Evolutionary conservation across 2,329 filamentous ascomycete genomes (phyloP).

Genomic region (Hyphodiscus sp.): DNA sequence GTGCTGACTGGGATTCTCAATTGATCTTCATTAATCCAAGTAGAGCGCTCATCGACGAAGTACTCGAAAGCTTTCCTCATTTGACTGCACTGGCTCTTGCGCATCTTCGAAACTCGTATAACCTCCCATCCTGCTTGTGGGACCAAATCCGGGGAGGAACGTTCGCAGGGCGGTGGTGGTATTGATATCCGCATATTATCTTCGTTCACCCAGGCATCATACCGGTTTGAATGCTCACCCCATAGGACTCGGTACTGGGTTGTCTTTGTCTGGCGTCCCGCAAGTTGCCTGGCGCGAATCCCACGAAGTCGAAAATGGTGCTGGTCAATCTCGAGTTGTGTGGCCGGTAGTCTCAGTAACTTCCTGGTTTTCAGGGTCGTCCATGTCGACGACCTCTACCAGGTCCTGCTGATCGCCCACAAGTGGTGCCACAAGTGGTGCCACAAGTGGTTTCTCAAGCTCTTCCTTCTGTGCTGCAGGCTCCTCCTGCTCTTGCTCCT

Average conservation of each 20-base stretch:
- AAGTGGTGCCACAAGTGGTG: no score
- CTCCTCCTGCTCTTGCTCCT: no score
- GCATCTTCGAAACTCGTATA: conserved; percentile 15
- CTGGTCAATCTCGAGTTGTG: conserved; percentile 3
- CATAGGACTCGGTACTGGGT: conserved; percentile 10
- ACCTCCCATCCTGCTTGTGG: conserved; percentile 3
- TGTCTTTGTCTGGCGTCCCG: conserved; percentile 10
- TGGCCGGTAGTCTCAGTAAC: conserved; percentile 10
- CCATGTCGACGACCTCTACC: conserved; percentile 6
- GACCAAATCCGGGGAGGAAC: conserved; percentile 14
- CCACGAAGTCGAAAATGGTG: conserved; percentile 13
- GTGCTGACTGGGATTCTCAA: conserved; percentile 19
- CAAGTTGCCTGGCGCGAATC: conserved; percentile 1
- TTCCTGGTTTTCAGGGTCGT: conserved; percentile 13
- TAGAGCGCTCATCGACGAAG: conserved; percentile 10
- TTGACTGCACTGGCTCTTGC: conserved; percentile 7
- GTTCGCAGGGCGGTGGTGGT: conserved; percentile 6
- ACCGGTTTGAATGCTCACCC: conserved; percentile 16
- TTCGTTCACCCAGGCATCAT: conserved; percentile 19
- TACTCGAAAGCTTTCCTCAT: conserved; percentile 20
- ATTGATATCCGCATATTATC: conserved; percentile 17
- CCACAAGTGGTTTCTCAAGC: no score
- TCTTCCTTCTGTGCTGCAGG: no score
- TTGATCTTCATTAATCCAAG: conserved; percentile 18
- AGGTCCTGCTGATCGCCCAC: conserved; percentile 13